phyloP scores from a whole-genome alignment of 768 basidiomycete species.

The Suillus cothurnatus region DNA sequence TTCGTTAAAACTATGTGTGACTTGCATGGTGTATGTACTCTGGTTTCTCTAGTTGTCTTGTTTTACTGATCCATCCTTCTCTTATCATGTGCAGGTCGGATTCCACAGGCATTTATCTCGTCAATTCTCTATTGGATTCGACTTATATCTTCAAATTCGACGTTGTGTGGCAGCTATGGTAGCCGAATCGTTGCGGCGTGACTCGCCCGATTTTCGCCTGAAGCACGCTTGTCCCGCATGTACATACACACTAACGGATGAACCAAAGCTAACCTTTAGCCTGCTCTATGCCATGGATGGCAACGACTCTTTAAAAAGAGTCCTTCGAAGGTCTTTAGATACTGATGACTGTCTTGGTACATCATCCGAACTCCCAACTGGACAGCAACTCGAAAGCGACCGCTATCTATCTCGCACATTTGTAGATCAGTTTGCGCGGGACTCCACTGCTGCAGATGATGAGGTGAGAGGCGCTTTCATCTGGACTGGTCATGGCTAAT shows the following conservation, averaged over 20 bases:
- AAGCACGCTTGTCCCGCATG: conserved; percentile 14
- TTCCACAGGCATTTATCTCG: conserved; percentile 12
- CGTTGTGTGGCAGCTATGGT: conserved; percentile 15
- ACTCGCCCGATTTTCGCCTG: conserved; percentile 9
- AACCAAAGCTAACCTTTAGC: conserved; percentile 4
- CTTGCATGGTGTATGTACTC: background rate
- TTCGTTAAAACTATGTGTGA: background rate
- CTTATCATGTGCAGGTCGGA: conserved; percentile 6
- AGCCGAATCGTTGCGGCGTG: conserved; percentile 12
- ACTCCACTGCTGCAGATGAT: background rate
- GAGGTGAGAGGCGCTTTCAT: background rate
- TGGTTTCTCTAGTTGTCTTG: background rate
- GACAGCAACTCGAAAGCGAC: conserved; percentile 6
- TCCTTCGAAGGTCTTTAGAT: background rate
- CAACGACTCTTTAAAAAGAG: background rate
- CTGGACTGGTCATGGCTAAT: too few species aligned
- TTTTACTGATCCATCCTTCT: background rate
- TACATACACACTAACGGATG: conserved; percentile 6
- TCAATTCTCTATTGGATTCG: conserved; percentile 29
- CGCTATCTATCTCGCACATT: background rate
- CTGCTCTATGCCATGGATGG: conserved; percentile 16
- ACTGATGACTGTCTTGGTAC: background rate
- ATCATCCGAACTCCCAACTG: background rate
- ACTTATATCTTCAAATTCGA: conserved; percentile 29
- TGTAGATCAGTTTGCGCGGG: background rate